Base-by-base conservation (phyloP, 441 rosid species). In the Jatropha podagrica region DNA sequence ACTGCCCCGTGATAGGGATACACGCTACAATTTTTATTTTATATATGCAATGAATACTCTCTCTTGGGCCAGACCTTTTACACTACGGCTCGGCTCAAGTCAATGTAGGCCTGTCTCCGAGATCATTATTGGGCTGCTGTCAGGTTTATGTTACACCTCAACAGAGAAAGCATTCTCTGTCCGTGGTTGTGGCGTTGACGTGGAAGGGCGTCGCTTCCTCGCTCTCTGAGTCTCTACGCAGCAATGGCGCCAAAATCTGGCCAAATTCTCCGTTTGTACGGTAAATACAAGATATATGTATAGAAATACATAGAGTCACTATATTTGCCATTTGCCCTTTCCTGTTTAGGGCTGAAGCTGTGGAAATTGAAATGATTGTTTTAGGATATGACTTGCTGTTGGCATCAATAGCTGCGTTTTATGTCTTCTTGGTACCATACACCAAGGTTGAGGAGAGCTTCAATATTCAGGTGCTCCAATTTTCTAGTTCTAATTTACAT, bases 371-470 rank as follows among this genome's bases (percentile, higher is more conserved):
- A 75, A 58, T 61, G 64, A 65, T 66, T 49, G 73, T 74, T 73
- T 74, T 61, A 93, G 99, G 98, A 54, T 91, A 90, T 71, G 99
- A 96, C 85, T 68, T 93, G 85, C 77, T 90, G 41, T 83, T 93
- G 81, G 97, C 92, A 74, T 89, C 88, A 27, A 78, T 96, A 7
- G 97, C 99, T 76, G 90, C 93, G n/a, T 82, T 91, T 76, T 96
- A 92, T 75, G 93, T 93, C 73, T 56, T 91, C 76, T 80, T 81
- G 84, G 87, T 85, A 46, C 99, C 97, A 27, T 93, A 86, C 76
- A 96, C 99, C 42, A 96, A 95, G 85, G 97, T 96, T 60, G 98
- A 96, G 83, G 99, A 96, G 83, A 93, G 98, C 92, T 96, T 96
- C 86, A 93, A 91, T 76, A 72, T 95, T 76, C 99, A 95, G 94